phyloP scores from a whole-genome alignment of 2,329 filamentous ascomycete species.

The Bertia moriformis region DNA sequence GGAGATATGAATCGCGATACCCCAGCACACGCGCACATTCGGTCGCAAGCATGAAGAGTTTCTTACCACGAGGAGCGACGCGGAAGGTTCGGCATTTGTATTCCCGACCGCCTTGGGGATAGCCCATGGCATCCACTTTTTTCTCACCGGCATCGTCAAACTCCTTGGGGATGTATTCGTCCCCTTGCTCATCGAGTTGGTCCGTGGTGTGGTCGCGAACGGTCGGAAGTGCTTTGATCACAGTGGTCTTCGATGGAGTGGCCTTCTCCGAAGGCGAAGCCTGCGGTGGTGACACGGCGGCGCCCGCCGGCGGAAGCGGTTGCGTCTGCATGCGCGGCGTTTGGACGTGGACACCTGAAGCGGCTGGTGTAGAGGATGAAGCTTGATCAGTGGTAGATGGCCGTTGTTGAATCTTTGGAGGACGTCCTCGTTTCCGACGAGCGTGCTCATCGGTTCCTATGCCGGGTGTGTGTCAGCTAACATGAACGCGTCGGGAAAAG shows the following conservation, averaged over 20 bases:
- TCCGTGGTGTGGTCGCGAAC: constrained; percentile 95
- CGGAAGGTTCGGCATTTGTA: constrained; percentile 90
- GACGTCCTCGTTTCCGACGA: neutral
- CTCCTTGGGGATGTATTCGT: constrained; percentile 90
- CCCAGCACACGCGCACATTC: constrained; percentile 88
- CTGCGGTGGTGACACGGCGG: constrained; percentile 23
- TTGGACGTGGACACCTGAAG: neutral
- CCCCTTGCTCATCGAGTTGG: constrained; percentile 73
- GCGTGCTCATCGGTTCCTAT: neutral
- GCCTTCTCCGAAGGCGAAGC: constrained; percentile 53
- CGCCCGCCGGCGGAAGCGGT: constrained; percentile 2
- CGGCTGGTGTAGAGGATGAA: neutral
- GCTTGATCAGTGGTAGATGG: neutral
- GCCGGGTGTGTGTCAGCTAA: too few relatives aligned
- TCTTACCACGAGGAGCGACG: constrained; percentile 78
- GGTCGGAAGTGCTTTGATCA: constrained; percentile 82
- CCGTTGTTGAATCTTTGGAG: neutral
- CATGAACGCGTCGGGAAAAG: neutral
- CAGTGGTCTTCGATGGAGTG: constrained; percentile 66
- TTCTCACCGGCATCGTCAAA: constrained; percentile 85
- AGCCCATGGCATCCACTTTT: constrained; percentile 75
- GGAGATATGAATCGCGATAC: constrained; percentile 90
- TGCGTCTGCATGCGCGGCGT: neutral
- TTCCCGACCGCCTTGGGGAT: constrained; percentile 67
- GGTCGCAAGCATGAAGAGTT: constrained; percentile 96